Evolutionary conservation across 2,329 filamentous ascomycete genomes (phyloP).

Genomic region (Tolypocladium inflatum): DNA sequence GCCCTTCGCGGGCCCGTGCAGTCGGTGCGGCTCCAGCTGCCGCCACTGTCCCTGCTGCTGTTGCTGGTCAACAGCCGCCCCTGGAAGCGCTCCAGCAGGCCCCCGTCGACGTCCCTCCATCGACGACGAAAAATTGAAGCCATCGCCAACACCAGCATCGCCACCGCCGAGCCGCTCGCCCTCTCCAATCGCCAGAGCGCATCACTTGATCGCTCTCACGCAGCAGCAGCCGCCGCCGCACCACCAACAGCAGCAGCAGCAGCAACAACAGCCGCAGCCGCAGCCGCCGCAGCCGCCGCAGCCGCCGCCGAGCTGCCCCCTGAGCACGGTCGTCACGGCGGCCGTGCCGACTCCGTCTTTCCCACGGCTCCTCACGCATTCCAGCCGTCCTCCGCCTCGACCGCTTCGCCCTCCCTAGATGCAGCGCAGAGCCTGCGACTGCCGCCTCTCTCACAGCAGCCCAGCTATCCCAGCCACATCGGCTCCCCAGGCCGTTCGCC

Average conservation of each 20-base stretch:
- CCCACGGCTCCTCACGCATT: slow-evolving; percentile 40
- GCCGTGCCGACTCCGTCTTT: slow-evolving; percentile 30
- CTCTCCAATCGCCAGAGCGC: background rate
- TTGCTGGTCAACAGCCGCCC: slow-evolving; percentile 2
- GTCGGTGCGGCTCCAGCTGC: background rate
- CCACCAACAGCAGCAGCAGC: background rate
- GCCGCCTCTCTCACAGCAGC: slow-evolving; percentile 20
- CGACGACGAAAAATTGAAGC: background rate
- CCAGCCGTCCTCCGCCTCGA: slow-evolving; percentile 12
- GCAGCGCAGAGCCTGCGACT: slow-evolving; percentile 16
- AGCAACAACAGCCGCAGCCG: background rate
- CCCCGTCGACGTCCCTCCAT: background rate
- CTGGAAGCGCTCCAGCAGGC: background rate
- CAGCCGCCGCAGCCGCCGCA: background rate
- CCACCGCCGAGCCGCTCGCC: background rate
- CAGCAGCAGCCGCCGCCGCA: background rate
- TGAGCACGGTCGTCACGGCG: slow-evolving; percentile 35
- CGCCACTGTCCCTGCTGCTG: background rate
- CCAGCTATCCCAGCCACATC: slow-evolving; percentile 14
- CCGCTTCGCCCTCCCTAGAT: slow-evolving; percentile 18
- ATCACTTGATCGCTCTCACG: background rate
- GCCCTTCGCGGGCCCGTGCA: slow-evolving; percentile 1
- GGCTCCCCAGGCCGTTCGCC: background rate
- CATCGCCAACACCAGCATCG: background rate
- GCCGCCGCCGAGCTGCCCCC: slow-evolving; percentile 3